Percentiles rank a stretch among this genome's conserved stretches.
These are phyloP conservation scores for Coemansia sp. DNA, from an alignment of 192 early-diverging fungal genomes.

Conservation along the genomic window DNA sequence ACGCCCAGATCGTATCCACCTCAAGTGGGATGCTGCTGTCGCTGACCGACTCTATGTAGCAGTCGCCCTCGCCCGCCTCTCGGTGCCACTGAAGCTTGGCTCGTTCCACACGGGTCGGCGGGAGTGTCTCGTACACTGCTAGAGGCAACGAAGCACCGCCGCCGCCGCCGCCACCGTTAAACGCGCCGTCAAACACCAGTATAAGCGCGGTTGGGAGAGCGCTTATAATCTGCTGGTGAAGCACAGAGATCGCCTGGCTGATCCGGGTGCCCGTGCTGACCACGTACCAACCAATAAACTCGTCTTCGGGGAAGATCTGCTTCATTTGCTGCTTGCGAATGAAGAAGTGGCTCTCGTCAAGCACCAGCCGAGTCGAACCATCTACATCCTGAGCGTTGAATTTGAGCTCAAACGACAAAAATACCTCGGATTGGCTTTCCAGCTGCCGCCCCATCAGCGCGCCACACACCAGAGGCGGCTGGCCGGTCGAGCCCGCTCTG, in stretches of 20 bases:
- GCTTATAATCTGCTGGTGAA: conserved; percentile 30
- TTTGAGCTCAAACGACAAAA: conserved; percentile 44
- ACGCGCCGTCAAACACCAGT: conserved; percentile 40
- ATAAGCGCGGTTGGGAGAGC: conserved; percentile 26
- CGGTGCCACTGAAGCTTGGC: conserved; percentile 12
- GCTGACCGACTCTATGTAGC: conserved; percentile 13
- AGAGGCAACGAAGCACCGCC: conserved; percentile 25
- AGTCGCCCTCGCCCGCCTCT: background rate
- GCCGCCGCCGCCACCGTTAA: conserved; percentile 10
- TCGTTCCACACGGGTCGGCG: conserved; percentile 14
- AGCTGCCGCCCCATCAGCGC: conserved; percentile 36
- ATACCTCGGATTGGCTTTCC: conserved; percentile 29
- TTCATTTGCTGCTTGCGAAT: conserved; percentile 31
- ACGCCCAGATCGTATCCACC: conserved; percentile 20
- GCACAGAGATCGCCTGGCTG: conserved; percentile 6
- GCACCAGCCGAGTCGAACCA: background rate
- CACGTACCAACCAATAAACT: conserved; percentile 45
- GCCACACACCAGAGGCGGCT: conserved; percentile 15
- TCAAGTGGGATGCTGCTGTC: conserved; percentile 2
- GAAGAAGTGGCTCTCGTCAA: conserved; percentile 16
- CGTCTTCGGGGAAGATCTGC: conserved; percentile 39
- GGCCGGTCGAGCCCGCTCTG: conserved; percentile 5
- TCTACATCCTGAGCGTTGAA: background rate
- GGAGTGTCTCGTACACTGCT: conserved; percentile 36
- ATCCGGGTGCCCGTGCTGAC: conserved; percentile 15